Evolutionary conservation across 2,329 filamentous ascomycete species (phyloP).

Genomic region (Talaromyces verruculosus): DNA sequence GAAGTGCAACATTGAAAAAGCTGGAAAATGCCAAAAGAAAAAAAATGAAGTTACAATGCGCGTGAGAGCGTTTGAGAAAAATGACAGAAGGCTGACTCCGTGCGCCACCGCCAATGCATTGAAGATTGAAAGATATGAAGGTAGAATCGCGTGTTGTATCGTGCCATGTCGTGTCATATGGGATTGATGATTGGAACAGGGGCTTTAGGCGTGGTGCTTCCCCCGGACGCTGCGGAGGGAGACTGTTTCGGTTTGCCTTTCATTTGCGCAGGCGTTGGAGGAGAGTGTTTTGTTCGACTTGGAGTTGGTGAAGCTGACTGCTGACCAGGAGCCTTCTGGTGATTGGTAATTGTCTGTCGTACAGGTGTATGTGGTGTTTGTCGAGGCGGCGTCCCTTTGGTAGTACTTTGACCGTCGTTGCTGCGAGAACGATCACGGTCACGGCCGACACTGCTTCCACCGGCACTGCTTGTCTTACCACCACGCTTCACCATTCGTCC

Average conservation of each 20-base stretch:
- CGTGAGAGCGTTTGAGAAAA: slow-evolving; percentile 2
- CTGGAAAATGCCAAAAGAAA: not conserved
- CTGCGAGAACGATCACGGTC: slow-evolving; percentile 25
- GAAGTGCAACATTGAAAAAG: not conserved
- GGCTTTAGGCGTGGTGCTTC: slow-evolving; percentile 21
- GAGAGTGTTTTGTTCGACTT: slow-evolving; percentile 10
- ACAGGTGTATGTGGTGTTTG: slow-evolving; percentile 17
- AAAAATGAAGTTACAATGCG: not conserved
- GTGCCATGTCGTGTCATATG: slow-evolving; percentile 37
- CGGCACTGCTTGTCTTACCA: slow-evolving; percentile 35
- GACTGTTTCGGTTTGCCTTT: slow-evolving; percentile 21
- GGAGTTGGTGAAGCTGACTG: slow-evolving; percentile 13
- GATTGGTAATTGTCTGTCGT: slow-evolving; percentile 13
- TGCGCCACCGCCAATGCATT: slow-evolving; percentile 20
- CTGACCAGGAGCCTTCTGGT: not conserved
- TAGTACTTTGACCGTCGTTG: slow-evolving; percentile 20
- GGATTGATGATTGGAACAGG: slow-evolving; percentile 33
- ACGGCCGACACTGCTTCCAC: slow-evolving; percentile 33
- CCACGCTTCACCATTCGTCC: slow-evolving; percentile 86
- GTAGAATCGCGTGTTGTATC: slow-evolving; percentile 33
- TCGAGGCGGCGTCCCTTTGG: slow-evolving; percentile 18
- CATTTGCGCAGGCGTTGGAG: slow-evolving; percentile 4
- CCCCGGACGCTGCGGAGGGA: slow-evolving; percentile 14
- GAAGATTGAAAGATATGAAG: slow-evolving; percentile 8
- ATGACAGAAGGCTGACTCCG: slow-evolving; percentile 17